These are phyloP conservation scores for Francoa sonchifolia DNA, from an alignment of 441 rosid species.

Conservation along the genomic window DNA sequence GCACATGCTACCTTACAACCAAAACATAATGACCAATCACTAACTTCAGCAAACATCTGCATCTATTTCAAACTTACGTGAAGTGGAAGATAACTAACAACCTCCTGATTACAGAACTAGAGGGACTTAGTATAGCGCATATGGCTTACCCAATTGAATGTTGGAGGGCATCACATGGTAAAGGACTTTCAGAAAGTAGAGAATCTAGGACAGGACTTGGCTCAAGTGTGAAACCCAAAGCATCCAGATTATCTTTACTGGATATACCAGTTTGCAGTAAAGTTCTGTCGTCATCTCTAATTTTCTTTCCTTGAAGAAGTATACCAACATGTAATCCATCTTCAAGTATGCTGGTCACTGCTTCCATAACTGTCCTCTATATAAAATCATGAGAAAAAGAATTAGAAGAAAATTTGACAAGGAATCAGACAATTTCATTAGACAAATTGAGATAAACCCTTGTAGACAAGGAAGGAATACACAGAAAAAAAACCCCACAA, in stretches of 20 bases:
- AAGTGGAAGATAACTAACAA: too few relatives aligned
- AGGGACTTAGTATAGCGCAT: conserved; percentile 1
- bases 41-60: too few relatives aligned
- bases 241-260: conserved; percentile 29
- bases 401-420: too few relatives aligned
- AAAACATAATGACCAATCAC: too few relatives aligned
- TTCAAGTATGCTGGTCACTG: conserved; percentile 47
- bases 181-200: conserved; percentile 23
- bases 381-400: too few relatives aligned
- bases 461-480: neutral
- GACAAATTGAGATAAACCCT: neutral
- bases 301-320: conserved; percentile 49
- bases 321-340: conserved; percentile 52
- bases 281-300: conserved; percentile 49
- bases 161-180: conserved; percentile 10
- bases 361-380: conserved; percentile 56
- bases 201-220: conserved; percentile 25
- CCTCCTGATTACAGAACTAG: too few relatives aligned
- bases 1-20: too few relatives aligned
- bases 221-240: conserved; percentile 51
- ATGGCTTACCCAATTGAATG: conserved; percentile 17
- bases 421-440: too few relatives aligned
- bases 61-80: too few relatives aligned
- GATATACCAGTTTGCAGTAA: conserved; percentile 49
- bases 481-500: neutral